These are phyloP conservation scores for Croton setiger DNA, from an alignment of 441 rosid genomes.

Conservation along the genomic window DNA sequence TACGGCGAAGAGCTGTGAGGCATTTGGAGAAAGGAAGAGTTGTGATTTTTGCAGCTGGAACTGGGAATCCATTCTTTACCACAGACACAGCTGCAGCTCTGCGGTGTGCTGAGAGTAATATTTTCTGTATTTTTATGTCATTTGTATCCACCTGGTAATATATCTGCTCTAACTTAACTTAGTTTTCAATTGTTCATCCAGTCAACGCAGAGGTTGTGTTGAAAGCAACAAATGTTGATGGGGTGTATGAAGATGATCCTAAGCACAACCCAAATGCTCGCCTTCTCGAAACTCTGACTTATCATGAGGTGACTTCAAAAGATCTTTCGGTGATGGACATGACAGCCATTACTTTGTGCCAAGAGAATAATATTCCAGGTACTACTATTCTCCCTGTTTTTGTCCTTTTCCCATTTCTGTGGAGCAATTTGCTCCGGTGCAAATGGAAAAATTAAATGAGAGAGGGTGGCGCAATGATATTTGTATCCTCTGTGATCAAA, in stretches of 20 bases:
- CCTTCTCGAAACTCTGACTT: constrained; percentile 67
- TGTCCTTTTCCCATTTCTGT: neutral
- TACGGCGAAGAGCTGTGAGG: constrained; percentile 77
- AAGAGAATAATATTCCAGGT: constrained; percentile 96
- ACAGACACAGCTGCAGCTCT: constrained; percentile 95
- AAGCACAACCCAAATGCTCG: constrained; percentile 69
- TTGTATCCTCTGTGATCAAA: too few relatives aligned
- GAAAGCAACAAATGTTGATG: constrained; percentile 92
- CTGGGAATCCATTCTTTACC: constrained; percentile 94
- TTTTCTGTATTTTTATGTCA: constrained; percentile 5
- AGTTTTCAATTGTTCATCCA: constrained; percentile 28
- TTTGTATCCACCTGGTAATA: neutral
- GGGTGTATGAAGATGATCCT: constrained; percentile 87
- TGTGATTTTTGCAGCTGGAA: constrained; percentile 92
- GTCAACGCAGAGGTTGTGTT: constrained; percentile 91
- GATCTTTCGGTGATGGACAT: constrained; percentile 96
- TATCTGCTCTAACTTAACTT: neutral
- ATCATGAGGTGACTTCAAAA: constrained; percentile 78
- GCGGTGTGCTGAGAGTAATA: constrained; percentile 87
- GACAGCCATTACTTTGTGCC: constrained; percentile 94
- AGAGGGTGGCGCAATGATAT: too few relatives aligned
- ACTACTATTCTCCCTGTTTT: neutral
- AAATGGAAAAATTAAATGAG: too few relatives aligned
- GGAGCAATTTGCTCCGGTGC: too few relatives aligned
- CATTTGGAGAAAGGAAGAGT: constrained; percentile 97